Conservation (phyloP, 2,329 filamentous ascomycete genomes). For the Biscogniauxia sp. region DNA sequence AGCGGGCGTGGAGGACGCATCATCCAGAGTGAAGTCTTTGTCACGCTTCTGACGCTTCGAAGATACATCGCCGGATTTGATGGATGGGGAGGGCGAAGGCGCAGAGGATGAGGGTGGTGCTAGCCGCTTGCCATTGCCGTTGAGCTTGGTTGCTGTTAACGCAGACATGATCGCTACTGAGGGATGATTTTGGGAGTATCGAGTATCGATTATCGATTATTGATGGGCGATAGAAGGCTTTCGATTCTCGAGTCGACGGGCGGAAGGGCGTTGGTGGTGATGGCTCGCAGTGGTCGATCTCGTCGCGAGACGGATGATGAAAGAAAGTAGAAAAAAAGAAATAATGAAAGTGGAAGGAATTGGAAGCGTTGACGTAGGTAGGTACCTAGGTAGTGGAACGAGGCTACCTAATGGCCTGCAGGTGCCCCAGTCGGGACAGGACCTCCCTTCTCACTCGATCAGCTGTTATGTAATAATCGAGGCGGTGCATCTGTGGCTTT, state of each 20-base stretch:
- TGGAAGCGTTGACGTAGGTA: conserved; percentile 5
- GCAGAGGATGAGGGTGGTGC: conserved; percentile 63
- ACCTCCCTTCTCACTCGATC: too few species aligned
- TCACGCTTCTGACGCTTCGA: conserved; percentile 48
- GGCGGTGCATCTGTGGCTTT: background rate
- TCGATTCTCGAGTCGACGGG: too few species aligned
- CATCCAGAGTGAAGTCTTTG: conserved; percentile 38
- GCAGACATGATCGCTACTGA: conserved; percentile 49
- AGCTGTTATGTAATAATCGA: background rate
- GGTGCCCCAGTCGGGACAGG: background rate
- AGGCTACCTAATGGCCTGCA: conserved; percentile 2
- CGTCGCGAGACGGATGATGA: conserved; percentile 18
- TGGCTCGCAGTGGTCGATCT: conserved; percentile 11
- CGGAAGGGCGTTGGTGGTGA: conserved; percentile 35
- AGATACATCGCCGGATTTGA: conserved; percentile 55
- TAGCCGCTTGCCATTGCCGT: conserved; percentile 47
- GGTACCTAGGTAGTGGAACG: too few species aligned
- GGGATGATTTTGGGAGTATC: too few species aligned
- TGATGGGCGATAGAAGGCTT: too few species aligned
- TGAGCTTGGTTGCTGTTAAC: conserved; percentile 60
- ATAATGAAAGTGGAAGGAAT: conserved; percentile 8
- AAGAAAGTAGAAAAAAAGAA: conserved; percentile 7
- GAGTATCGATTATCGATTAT: too few species aligned
- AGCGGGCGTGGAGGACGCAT: conserved; percentile 26
- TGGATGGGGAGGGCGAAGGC: conserved; percentile 49